Conservation (phyloP, 441 rosid genomes). For the Kokia cookei region DNA sequence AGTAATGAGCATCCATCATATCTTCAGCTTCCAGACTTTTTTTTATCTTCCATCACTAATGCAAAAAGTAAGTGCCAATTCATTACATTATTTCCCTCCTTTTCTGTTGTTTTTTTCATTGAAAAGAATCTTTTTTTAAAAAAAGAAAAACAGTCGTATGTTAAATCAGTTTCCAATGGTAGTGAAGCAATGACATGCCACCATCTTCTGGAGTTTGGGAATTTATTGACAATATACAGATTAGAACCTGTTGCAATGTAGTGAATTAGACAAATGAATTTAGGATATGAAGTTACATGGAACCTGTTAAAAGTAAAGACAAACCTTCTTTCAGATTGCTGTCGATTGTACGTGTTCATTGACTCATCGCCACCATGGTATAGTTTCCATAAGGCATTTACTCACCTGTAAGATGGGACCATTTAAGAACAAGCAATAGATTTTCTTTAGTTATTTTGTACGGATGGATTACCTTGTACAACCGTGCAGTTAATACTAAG, state of each 20-base stretch:
- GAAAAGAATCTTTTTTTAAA: background rate
- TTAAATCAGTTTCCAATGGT: background rate
- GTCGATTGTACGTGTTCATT: slow-evolving; percentile 20
- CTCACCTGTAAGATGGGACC: slow-evolving; percentile 31
- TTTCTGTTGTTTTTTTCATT: background rate
- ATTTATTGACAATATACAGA: background rate
- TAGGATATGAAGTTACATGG: slow-evolving; percentile 1
- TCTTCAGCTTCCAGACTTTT: background rate
- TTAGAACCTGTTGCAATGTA: slow-evolving; percentile 5
- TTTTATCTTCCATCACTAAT: background rate
- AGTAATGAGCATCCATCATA: slow-evolving; percentile 8
- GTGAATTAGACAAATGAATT: slow-evolving; percentile 13
- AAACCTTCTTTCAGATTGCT: slow-evolving; percentile 22
- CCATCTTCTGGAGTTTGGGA: background rate
- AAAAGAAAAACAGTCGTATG: background rate
- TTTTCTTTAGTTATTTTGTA: background rate
- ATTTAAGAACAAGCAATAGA: slow-evolving; percentile 15
- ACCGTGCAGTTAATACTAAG: background rate
- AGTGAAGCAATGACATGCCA: background rate
- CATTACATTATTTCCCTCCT: slow-evolving; percentile 2
- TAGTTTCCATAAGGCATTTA: slow-evolving; percentile 12
- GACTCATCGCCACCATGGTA: slow-evolving; percentile 12
- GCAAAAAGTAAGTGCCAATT: background rate
- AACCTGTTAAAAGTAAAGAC: slow-evolving; percentile 14
- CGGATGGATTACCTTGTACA: slow-evolving; percentile 12